Base-by-base conservation (phyloP, 176 grass and related monocot genomes). In the Saccharum officinarum region DNA sequence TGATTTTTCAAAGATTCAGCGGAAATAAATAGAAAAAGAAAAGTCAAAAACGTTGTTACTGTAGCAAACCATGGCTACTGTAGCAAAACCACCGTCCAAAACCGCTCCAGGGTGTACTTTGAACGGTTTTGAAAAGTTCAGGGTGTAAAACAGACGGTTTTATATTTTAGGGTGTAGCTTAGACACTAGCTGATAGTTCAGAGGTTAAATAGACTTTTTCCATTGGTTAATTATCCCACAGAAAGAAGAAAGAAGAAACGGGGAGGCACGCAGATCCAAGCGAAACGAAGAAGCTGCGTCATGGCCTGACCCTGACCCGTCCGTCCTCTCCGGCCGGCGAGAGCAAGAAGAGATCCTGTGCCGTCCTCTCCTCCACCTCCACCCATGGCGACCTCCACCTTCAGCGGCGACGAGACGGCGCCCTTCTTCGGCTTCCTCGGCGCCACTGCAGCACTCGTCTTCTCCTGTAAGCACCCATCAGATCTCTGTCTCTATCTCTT, bases 391-490 rank as follows among this genome's bases (percentile, higher is more conserved):
- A 11, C 9, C 49, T 33, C 72, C 72, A 49, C 16, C 73, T 92
- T 99, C 86, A 96, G 94, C 90, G 97, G 94, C 63, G 97, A 99
- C 66, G 97, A 96, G 92, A 96, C 94, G 14, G 97, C 94, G 10
- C 97, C 97, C 62, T 99, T 99, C 93, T 99, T 99, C 84, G 97
- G 94, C 81, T 99, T 99, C 90, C 97, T 99, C 54, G 94, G 97
- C 69, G 94, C 94, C 37, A 88, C 97, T 42, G 94, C 94, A 3
- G 94, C 92, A 13, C 97, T 99, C 67, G 90, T 96, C 49, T 99
- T 99, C 92, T 99, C 97, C 26, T 99, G 97, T 99, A 81, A 55
- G 74, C 7, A 2, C 71, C 42, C 25, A 55, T 26, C 83, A 46
- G 38, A 41, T 77, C 47, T 25, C 44, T 8, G 8, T 34, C 33